Conservation (phyloP, 1,284 basidiomycete genomes). For the Wolfiporia cocos region DNA sequence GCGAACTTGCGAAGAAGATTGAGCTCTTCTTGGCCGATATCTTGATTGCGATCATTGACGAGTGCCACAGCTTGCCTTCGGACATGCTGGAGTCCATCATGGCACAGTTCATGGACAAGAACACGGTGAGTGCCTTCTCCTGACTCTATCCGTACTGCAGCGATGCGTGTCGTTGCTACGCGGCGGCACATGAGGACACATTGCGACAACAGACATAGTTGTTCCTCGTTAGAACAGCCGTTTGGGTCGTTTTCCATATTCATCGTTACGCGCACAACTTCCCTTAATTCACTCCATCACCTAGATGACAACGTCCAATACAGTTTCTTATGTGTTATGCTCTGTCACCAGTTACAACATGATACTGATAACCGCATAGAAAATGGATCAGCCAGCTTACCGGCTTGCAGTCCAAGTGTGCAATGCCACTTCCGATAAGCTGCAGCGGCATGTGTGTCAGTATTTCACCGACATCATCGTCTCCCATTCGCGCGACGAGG, state of each 20-base stretch:
- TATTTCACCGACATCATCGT: conserved; percentile 90
- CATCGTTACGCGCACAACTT: no score
- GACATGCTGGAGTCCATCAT: conserved; percentile 82
- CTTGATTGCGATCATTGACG: conserved; percentile 85
- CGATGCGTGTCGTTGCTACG: no score
- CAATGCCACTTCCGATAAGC: conserved; percentile 76
- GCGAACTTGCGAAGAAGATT: conserved; percentile 85
- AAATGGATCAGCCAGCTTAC: conserved; percentile 72
- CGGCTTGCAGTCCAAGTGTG: conserved; percentile 88
- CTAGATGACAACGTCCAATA: no score
- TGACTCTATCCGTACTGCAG: background rate
- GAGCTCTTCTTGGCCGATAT: conserved; percentile 88
- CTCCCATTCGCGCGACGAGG: conserved; percentile 48
- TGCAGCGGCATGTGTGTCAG: conserved; percentile 86
- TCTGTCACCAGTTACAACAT: no score
- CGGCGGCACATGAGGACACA: no score
- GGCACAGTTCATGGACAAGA: conserved; percentile 80
- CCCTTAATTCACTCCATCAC: no score
- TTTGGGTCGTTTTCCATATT: no score
- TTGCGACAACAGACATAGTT: no score
- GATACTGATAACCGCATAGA: no score
- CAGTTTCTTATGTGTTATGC: no score
- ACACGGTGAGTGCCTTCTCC: conserved; percentile 40
- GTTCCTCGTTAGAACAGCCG: no score
- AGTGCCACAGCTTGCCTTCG: conserved; percentile 67